A percentile compares a stretch with the other conserved stretches of the same genome.
Evolutionary conservation across 2,329 filamentous ascomycete genomes (phyloP).

Genomic region (Rhexocercosporidium sp.): DNA sequence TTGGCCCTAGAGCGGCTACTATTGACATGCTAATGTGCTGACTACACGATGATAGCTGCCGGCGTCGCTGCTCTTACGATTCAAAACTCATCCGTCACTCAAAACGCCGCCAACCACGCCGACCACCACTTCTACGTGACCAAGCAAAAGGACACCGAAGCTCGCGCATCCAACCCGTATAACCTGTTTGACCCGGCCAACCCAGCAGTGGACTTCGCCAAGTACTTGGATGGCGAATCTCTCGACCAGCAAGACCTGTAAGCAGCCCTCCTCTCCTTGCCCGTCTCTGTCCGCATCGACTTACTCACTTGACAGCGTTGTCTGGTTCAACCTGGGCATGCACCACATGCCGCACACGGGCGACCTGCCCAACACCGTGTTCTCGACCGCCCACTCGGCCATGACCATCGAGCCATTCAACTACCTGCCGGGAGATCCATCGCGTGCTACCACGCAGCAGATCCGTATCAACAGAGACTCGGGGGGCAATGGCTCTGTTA

Average conservation of each 20-base stretch:
- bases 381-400: conserved; percentile 14
- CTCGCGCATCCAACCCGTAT: conserved; percentile 49
- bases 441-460: neutral
- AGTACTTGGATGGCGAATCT: conserved; percentile 52
- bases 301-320: conserved; percentile 38
- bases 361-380: conserved; percentile 56
- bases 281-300: neutral
- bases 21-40: neutral
- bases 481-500: neutral
- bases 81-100: conserved; percentile 51
- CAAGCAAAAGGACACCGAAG: conserved; percentile 57
- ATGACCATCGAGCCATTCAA: conserved; percentile 15
- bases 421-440: conserved; percentile 11
- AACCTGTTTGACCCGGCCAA: conserved; percentile 52
- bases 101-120: conserved; percentile 54
- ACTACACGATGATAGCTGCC: neutral
- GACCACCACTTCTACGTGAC: conserved; percentile 58
- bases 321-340: conserved; percentile 62
- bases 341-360: conserved; percentile 59
- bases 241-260: conserved; percentile 47
- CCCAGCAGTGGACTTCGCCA: conserved; percentile 55
- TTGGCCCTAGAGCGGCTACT: conserved; percentile 41
- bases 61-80: conserved; percentile 47
- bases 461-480: neutral
- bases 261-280: neutral